Conservation (phyloP, 1,284 basidiomycete genomes). For the Salmacisia buchloeana region DNA sequence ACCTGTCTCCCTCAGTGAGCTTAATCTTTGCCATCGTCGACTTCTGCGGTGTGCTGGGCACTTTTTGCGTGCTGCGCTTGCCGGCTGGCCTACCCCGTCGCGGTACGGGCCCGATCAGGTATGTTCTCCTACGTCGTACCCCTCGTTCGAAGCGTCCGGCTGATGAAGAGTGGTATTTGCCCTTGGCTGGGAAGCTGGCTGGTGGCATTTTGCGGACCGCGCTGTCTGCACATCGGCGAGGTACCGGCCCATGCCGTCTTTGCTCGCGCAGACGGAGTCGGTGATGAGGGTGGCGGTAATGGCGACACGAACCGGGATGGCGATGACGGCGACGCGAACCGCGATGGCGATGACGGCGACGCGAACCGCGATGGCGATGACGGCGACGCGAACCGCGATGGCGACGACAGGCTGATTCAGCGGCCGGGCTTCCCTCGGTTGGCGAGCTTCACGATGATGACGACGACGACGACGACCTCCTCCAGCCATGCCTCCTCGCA, state of each 20-base stretch:
- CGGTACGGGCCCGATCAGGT: neutral
- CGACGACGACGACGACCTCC: conserved; percentile 50
- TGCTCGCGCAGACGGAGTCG: no score
- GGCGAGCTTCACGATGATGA: no score
- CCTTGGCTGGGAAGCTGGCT: neutral
- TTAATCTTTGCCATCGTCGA: neutral
- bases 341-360: no score
- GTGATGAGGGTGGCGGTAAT: no score
- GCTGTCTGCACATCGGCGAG: neutral
- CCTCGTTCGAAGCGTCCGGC: neutral
- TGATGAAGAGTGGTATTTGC: neutral
- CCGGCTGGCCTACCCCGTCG: neutral
- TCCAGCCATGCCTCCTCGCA: conserved; percentile 64
- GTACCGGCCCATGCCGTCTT: neutral
- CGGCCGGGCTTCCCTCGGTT: no score
- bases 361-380: conserved; percentile 24
- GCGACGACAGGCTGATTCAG: no score
- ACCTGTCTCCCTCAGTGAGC: neutral
- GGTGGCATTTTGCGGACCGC: neutral
- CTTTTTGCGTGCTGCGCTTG: neutral
- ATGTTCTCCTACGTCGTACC: neutral
- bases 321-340: no score
- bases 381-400: neutral
- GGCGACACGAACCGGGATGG: no score
- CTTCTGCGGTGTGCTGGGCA: neutral